A percentile compares a stretch with the other conserved stretches of the same genome.
Evolutionary conservation across 108 stramenopile genomes (phyloP).

Genomic region (Asterionellopsis glacialis): DNA sequence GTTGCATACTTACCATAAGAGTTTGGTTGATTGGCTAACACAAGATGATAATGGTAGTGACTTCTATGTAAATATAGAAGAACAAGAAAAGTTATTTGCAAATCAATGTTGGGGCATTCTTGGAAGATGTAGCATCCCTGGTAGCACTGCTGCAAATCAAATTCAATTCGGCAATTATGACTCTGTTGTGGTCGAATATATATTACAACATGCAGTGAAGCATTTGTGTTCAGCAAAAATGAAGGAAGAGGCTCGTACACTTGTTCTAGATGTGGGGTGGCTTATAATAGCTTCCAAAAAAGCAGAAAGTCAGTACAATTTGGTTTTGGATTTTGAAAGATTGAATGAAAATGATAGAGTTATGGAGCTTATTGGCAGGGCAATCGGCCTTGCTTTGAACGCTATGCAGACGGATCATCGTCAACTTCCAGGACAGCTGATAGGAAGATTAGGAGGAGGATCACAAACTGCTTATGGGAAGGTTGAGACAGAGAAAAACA

Average conservation of each 20-base stretch:
- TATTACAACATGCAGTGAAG: background rate
- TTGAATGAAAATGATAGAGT: background rate
- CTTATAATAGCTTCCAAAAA: background rate
- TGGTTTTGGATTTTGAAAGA: background rate
- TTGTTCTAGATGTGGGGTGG: conserved; percentile 1
- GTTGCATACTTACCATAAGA: too few species aligned
- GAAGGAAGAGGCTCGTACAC: background rate
- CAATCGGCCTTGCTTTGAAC: background rate
- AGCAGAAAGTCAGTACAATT: background rate
- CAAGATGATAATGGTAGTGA: too few species aligned
- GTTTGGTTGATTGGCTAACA: too few species aligned
- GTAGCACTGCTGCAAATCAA: too few species aligned
- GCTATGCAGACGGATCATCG: background rate
- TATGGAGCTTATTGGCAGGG: background rate
- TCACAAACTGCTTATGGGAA: too few species aligned
- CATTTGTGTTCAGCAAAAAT: background rate
- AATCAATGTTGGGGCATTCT: too few species aligned
- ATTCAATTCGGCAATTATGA: too few species aligned
- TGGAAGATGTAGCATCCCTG: too few species aligned
- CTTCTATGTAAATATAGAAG: too few species aligned
- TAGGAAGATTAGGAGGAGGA: background rate
- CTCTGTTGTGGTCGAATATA: background rate
- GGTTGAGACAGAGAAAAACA: too few species aligned
- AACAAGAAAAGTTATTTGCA: too few species aligned
- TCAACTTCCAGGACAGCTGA: conserved; percentile 1